A percentile compares a stretch with the other conserved stretches of the same genome.
Evolutionary conservation across 179 eudicot genomes (phyloP).

Genomic region (Nepenthes alata): DNA sequence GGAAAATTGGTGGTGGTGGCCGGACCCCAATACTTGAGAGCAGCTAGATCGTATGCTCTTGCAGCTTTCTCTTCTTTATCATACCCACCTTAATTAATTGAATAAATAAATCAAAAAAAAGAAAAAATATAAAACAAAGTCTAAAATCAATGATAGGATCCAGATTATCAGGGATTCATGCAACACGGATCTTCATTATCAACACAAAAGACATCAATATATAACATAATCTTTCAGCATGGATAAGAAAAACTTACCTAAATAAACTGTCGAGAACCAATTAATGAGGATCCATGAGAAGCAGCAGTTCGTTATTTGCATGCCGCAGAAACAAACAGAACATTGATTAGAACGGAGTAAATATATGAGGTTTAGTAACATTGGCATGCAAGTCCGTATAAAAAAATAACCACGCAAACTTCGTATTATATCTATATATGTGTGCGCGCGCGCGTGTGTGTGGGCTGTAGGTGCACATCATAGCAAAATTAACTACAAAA

Average conservation of each 20-base stretch:
- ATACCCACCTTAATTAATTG: slow-evolving; percentile 52
- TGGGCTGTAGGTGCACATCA: too few relatives aligned
- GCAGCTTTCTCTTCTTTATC: slow-evolving; percentile 93
- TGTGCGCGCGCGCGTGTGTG: too few relatives aligned
- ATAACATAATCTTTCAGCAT: neutral
- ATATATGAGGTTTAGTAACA: too few relatives aligned
- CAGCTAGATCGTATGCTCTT: slow-evolving; percentile 88
- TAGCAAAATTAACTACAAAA: too few relatives aligned
- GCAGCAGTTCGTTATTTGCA: slow-evolving; percentile 1
- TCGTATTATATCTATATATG: too few relatives aligned
- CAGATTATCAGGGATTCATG: neutral
- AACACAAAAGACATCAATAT: neutral
- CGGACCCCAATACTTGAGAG: slow-evolving; percentile 92
- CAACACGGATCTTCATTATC: too few relatives aligned
- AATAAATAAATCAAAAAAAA: too few relatives aligned
- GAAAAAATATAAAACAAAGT: too few relatives aligned
- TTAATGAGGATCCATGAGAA: neutral
- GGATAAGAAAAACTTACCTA: slow-evolving; percentile 19
- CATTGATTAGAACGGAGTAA: too few relatives aligned
- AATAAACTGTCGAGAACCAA: slow-evolving; percentile 20
- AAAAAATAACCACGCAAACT: too few relatives aligned
- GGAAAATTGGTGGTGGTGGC: slow-evolving; percentile 82
- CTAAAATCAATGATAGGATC: too few relatives aligned
- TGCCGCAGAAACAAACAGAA: slow-evolving; percentile 9
- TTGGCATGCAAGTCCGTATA: too few relatives aligned